Evolutionary conservation across 768 basidiomycete species (phyloP).

Genomic region (Fistulinella prunicolor): DNA sequence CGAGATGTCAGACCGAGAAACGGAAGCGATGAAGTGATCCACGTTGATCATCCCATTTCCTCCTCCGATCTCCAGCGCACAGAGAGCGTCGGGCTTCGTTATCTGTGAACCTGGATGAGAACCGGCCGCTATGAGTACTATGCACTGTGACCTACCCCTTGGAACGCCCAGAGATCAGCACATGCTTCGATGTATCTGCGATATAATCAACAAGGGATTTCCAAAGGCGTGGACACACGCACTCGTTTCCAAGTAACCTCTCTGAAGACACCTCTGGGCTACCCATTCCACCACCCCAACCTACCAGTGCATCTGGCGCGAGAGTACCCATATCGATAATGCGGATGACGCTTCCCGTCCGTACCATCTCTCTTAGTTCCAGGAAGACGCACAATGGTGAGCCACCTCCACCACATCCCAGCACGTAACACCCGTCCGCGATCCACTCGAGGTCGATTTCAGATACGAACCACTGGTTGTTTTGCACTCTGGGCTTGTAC

Average conservation of each 20-base stretch:
- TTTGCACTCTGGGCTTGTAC: constrained; percentile 40
- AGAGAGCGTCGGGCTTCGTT: constrained; percentile 34
- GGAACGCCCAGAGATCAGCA: constrained; percentile 25
- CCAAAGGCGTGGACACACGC: not conserved
- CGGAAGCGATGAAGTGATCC: constrained; percentile 7
- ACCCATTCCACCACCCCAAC: constrained; percentile 43
- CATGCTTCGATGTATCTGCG: constrained; percentile 35
- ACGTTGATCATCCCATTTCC: constrained; percentile 45
- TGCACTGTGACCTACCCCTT: constrained; percentile 20
- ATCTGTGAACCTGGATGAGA: constrained; percentile 21
- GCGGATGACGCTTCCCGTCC: constrained; percentile 44
- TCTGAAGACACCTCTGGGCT: constrained; percentile 40
- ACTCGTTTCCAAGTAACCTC: constrained; percentile 39
- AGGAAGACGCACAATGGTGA: constrained; percentile 52
- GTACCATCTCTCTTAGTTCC: constrained; percentile 49
- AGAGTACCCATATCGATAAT: constrained; percentile 46
- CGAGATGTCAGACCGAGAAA: constrained; percentile 11
- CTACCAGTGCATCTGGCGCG: constrained; percentile 39
- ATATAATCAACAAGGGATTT: not conserved
- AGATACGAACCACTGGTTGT: constrained; percentile 42
- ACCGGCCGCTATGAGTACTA: not conserved
- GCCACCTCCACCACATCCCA: constrained; percentile 65
- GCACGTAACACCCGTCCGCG: constrained; percentile 58
- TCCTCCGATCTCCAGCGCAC: constrained; percentile 41
- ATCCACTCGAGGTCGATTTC: constrained; percentile 56